Evolutionary conservation across 1,284 basidiomycete genomes (phyloP).

Genomic region (Trichosporon asahii): DNA sequence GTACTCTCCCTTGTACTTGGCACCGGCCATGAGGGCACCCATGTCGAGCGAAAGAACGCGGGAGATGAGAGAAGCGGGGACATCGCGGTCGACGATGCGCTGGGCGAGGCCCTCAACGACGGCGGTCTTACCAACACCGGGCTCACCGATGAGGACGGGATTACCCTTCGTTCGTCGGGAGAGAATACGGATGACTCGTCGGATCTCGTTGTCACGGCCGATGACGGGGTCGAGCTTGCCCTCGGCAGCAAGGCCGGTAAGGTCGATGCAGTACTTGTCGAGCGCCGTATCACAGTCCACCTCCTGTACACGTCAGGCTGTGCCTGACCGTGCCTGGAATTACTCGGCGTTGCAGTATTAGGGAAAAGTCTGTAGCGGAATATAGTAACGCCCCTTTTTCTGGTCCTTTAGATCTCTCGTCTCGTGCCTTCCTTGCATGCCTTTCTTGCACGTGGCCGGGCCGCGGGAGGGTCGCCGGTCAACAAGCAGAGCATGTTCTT

Average conservation of each 20-base stretch:
- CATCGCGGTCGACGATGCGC: constrained; percentile 90
- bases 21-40: constrained; percentile 93
- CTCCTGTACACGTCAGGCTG: no score
- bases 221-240: constrained; percentile 61
- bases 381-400: no score
- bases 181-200: constrained; percentile 66
- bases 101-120: constrained; percentile 96
- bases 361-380: no score
- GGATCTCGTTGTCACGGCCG: constrained; percentile 57
- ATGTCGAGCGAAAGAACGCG: constrained; percentile 76
- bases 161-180: constrained; percentile 64
- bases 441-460: no score
- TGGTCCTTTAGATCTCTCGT: no score
- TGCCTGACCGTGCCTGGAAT: no score
- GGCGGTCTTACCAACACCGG: constrained; percentile 89
- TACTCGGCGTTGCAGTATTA: no score
- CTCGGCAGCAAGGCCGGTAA: constrained; percentile 53
- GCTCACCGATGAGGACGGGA: constrained; percentile 66
- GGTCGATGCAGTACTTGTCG: constrained; percentile 51
- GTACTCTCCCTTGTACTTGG: constrained; percentile 92
- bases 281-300: no score
- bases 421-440: no score
- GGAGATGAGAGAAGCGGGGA: constrained; percentile 80
- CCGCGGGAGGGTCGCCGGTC: no score
- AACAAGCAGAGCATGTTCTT: no score